These are phyloP conservation scores for Elsinoe fawcettii DNA, from an alignment of 2,329 filamentous ascomycete species.

Conservation along the genomic window DNA sequence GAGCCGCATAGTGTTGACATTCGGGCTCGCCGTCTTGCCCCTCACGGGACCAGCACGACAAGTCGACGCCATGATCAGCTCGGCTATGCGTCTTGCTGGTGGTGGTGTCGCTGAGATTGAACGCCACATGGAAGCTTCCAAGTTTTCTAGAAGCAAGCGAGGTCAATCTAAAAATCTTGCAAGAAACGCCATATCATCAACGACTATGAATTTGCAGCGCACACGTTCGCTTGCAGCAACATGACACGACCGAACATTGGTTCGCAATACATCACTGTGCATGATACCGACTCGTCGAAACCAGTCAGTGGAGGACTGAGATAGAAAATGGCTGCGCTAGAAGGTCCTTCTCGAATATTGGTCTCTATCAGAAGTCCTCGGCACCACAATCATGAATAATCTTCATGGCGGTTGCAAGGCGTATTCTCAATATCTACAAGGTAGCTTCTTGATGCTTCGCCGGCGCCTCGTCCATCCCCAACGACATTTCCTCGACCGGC, in stretches of 20 bases:
- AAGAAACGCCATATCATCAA: background rate
- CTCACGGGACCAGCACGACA: background rate
- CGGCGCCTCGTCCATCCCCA: conserved; percentile 5
- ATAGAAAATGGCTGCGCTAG: background rate
- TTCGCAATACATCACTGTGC: background rate
- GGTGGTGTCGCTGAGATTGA: background rate
- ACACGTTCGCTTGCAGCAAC: no score
- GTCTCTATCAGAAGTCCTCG: background rate
- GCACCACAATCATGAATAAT: background rate
- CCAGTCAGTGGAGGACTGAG: background rate
- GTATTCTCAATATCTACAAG: background rate
- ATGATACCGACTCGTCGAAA: background rate
- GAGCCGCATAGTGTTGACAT: background rate
- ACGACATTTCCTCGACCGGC: conserved; percentile 10
- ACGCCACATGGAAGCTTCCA: conserved; percentile 1
- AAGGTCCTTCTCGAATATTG: background rate
- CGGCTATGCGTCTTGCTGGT: background rate
- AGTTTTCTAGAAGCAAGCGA: conserved; percentile 6
- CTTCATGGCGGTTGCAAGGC: background rate
- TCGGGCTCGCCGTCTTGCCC: background rate
- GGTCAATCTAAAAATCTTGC: background rate
- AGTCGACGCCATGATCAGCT: background rate
- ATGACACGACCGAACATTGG: background rate
- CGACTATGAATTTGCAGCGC: no score
- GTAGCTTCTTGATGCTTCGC: conserved; percentile 4